Evolutionary conservation across 2,329 filamentous ascomycete species (phyloP).

Genomic region (Colletotrichum cereale): DNA sequence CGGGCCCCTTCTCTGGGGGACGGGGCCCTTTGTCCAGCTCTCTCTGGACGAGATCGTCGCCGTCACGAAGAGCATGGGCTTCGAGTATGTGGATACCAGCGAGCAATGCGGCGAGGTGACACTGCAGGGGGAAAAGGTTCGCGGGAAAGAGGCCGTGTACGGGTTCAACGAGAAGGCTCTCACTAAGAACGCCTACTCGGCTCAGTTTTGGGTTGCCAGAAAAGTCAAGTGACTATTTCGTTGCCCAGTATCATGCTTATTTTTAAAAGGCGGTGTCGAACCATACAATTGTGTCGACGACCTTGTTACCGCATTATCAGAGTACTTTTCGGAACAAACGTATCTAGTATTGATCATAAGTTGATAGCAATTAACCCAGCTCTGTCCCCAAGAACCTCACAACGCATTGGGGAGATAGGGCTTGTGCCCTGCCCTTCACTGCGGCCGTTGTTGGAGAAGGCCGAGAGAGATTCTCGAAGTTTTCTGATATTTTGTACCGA

Average conservation of each 20-base stretch:
- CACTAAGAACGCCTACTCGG: conserved; percentile 65
- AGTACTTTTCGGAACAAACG: too few species aligned
- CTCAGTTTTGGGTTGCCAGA: conserved; percentile 66
- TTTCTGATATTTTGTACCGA: too few species aligned
- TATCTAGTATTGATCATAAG: too few species aligned
- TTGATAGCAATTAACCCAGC: too few species aligned
- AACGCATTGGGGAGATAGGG: too few species aligned
- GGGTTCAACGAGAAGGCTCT: conserved; percentile 64
- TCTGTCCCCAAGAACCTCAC: too few species aligned
- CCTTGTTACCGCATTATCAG: too few species aligned
- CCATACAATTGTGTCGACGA: background rate
- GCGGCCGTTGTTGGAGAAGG: too few species aligned
- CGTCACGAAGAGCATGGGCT: conserved; percentile 63
- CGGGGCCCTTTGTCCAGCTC: conserved; percentile 66
- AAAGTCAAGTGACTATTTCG: conserved; percentile 19
- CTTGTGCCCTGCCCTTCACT: too few species aligned
- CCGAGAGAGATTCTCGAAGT: too few species aligned
- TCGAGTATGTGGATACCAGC: conserved; percentile 60
- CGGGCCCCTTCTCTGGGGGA: conserved; percentile 67
- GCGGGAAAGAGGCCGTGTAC: conserved; percentile 64
- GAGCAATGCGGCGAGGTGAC: conserved; percentile 57
- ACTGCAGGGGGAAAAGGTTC: conserved; percentile 55
- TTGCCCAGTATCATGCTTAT: background rate
- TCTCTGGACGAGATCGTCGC: conserved; percentile 65
- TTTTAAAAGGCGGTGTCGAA: background rate